A percentile compares a stretch with the other conserved stretches of the same genome.
These are phyloP conservation scores for Moricandia moricandioides DNA, from an alignment of 345 rosid species.

Conservation along the genomic window DNA sequence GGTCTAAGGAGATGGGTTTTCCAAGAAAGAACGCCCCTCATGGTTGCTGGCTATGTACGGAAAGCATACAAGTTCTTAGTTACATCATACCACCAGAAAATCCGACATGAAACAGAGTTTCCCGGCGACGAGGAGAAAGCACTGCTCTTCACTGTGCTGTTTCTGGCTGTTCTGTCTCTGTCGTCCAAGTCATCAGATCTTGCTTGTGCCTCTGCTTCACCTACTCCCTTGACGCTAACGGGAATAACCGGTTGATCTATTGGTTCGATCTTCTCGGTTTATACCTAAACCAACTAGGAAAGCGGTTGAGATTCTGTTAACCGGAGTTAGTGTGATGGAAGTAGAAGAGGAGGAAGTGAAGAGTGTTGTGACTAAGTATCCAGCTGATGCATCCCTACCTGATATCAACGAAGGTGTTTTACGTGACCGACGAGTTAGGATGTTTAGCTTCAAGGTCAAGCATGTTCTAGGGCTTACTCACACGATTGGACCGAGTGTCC, in stretches of 20 bases:
- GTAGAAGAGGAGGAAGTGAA: constrained; percentile 50
- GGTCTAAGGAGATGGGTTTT: constrained; percentile 86
- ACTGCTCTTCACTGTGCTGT: constrained; percentile 95
- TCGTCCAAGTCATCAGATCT: constrained; percentile 57
- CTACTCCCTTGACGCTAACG: constrained; percentile 52
- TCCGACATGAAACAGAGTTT: constrained; percentile 60
- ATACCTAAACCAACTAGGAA: constrained; percentile 45
- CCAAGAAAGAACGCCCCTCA: constrained; percentile 76
- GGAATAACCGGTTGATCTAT: constrained; percentile 66
- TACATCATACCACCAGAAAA: constrained; percentile 52
- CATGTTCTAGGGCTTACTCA: constrained; percentile 97
- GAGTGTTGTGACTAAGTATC: constrained; percentile 52
- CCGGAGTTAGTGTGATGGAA: constrained; percentile 43
- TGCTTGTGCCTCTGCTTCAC: constrained; percentile 69
- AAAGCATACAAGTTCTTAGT: constrained; percentile 52
- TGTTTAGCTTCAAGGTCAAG: constrained; percentile 90
- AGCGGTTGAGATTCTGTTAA: constrained; percentile 56
- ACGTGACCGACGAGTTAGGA: constrained; percentile 85
- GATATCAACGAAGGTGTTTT: constrained; percentile 81
- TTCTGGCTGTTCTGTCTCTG: constrained; percentile 62
- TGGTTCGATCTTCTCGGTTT: constrained; percentile 41
- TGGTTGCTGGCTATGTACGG: constrained; percentile 87
- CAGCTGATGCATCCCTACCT: constrained; percentile 71
- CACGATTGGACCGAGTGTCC: constrained; percentile 99
- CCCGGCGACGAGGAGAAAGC: constrained; percentile 73